phyloP scores from a whole-genome alignment of 139 green algal genomes.

The Limnomonas spitsbergensis region DNA sequence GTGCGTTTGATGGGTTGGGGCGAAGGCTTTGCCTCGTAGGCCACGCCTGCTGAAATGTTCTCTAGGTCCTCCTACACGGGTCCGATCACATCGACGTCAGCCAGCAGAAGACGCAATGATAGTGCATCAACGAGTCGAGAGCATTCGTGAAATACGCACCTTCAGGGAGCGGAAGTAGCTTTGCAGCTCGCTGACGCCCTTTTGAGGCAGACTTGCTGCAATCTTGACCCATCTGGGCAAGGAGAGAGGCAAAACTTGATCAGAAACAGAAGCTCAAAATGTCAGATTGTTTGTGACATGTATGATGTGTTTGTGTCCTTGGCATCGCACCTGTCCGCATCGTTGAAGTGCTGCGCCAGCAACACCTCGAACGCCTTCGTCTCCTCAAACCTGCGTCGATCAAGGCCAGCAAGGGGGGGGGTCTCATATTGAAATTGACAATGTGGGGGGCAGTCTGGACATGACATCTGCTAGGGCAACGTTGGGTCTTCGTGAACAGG shows the following conservation, averaged over 20 bases:
- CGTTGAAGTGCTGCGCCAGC: constrained; percentile 9
- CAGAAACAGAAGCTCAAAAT: too few relatives aligned
- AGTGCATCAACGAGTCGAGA: too few relatives aligned
- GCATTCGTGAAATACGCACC: neutral
- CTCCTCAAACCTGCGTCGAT: constrained; percentile 3
- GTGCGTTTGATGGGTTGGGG: too few relatives aligned
- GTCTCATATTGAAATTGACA: too few relatives aligned
- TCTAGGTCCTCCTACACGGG: neutral
- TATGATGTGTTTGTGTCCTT: too few relatives aligned
- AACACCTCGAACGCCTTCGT: neutral
- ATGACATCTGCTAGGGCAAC: too few relatives aligned
- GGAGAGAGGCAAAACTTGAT: too few relatives aligned
- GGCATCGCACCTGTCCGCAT: neutral
- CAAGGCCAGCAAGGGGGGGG: too few relatives aligned
- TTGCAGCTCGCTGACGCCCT: neutral
- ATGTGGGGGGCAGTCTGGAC: too few relatives aligned
- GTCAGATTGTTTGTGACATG: too few relatives aligned
- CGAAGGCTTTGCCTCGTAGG: too few relatives aligned
- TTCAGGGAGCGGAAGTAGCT: neutral
- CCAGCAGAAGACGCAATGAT: neutral
- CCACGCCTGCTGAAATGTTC: neutral
- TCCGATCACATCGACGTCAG: neutral
- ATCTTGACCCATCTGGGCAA: constrained; percentile 7
- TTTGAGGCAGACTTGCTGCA: neutral
- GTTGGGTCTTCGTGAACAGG: too few relatives aligned